These are phyloP conservation scores for Ceratobasidium sp. DNA, from an alignment of 1,284 basidiomycete species.

Conservation along the genomic window DNA sequence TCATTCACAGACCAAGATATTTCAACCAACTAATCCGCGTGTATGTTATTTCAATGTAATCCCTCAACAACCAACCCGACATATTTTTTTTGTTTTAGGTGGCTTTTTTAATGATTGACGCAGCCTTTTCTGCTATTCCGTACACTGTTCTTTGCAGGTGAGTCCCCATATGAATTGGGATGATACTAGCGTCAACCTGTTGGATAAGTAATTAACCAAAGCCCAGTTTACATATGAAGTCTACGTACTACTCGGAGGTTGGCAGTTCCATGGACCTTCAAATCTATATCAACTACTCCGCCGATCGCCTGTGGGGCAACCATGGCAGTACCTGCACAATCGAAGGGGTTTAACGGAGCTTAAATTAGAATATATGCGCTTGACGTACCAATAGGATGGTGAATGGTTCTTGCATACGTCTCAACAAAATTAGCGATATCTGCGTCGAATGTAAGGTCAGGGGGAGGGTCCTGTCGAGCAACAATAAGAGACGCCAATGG, in stretches of 20 bases:
- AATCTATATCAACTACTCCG: constrained; percentile 45
- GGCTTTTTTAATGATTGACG: not conserved
- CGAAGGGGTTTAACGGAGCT: not conserved
- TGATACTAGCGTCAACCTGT: constrained; percentile 1
- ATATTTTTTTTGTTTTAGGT: too few relatives aligned
- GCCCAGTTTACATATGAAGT: not conserved
- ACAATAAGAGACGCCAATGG: constrained; percentile 25
- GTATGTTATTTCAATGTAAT: too few relatives aligned
- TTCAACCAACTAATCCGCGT: too few relatives aligned
- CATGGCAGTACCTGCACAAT: not conserved
- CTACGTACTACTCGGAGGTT: constrained; percentile 41
- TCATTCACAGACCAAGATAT: too few relatives aligned
- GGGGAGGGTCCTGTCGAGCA: constrained; percentile 18
- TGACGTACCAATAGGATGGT: constrained; percentile 46
- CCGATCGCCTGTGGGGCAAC: not conserved
- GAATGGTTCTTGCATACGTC: constrained; percentile 23
- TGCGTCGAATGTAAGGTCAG: constrained; percentile 5
- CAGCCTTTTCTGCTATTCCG: not conserved
- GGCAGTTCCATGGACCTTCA: constrained; percentile 46
- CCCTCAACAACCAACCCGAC: too few relatives aligned
- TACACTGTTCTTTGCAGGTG: not conserved
- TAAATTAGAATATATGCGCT: not conserved
- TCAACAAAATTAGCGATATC: constrained; percentile 8
- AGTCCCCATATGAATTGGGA: not conserved
- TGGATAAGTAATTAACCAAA: not conserved